Base-by-base conservation (phyloP, 306 rosid genomes). In the Vigna radiata region DNA sequence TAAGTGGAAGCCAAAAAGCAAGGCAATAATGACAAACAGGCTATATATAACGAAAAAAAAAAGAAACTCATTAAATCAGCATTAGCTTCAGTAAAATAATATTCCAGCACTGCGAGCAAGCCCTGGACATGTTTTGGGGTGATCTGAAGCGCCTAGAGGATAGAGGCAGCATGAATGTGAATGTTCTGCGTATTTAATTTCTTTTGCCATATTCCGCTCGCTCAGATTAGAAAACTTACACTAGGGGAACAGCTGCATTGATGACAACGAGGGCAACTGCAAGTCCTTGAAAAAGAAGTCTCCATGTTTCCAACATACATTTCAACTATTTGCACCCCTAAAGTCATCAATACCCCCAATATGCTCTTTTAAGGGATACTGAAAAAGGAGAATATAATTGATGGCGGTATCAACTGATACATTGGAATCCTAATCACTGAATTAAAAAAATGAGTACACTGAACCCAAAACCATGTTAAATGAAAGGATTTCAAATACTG, bases 101-200 rank as follows among this genome's bases (percentile, higher is more conserved):
- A 76, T 63, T 41, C 66, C 52, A 18, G 21, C 10, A 46, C 59
- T 4, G 16, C 56, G 33, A 29, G 33, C 33, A 29, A 29, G 1
- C 33, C 33, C 33, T 29, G 33, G 33, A 29, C 33, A 29, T 29
- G 33, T 3, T 29, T 29, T 29, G 4, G 33, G 33, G 33, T 29
- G 33, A 29, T 29, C 44, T 15, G 56, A 15, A 18, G 75, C 9
- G 44, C 80, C 71, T 47, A 67, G 33, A 46, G 69, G 70, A 56
- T 54, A 39, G 73, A 73, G 36, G 53, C 18, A 48, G 50, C 52
- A 53, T 39, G 39, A 63, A 18, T 64, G 19, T 39, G 39, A 63
- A 18, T 64, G 19, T 44, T 48, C 49, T 0, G 14, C 9, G 58
- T 44, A 44, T 59, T 58, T 73, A 23, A 41, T 39, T 58, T 73